Base-by-base conservation (phyloP, 169 alveolate species). In the Plasmodium gonderi region DNA sequence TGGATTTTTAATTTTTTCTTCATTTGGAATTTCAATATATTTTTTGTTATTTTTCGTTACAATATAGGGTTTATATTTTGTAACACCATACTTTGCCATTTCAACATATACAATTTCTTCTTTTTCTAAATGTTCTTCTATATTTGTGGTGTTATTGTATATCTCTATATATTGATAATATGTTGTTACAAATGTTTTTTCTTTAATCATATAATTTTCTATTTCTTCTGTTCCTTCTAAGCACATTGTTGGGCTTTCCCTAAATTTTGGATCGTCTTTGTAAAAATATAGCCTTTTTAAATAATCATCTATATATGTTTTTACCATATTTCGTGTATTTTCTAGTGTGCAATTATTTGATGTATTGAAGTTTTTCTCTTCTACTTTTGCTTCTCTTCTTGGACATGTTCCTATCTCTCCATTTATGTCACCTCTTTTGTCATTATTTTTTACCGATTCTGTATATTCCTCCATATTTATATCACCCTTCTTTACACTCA, bases 91-190 rank as follows among this genome's bases (percentile, higher is more conserved):
- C 47, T 85, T 85, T 26, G 91, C 79, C n/a, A 82, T 65, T 17
- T 82, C 91, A n/a, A 82, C 91, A 51, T 68, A 82, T 14, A 31
- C 91, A 6, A 82, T 42, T 82, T 82, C 91, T 33, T 85, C 93
- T 12, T 75, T 26, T 82, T 82, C 81, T 2, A 82, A 6, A 11
- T 82, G 79, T 51, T 82, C 91, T 12, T 44, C 51, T 3, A 68
- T 47, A 69, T 68, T 38, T 5, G 12, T 26, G n/a, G 81, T 12
- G 14, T 33, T 69, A 33, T 82, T 75, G n/a, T 85, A 85, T 44
- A 85, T 54, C 23, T 85, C 93, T 26, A 85, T 85, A n/a, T 85
- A 85, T 29, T 85, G 93, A 38, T 38, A 31, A 17, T 85, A 85
- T 9, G 85, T 85, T 3, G 85, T 74, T 0, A 85, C 26, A 36